Evolutionary conservation across 345 rosid genomes (phyloP).

Genomic region (Citrus medica): DNA sequence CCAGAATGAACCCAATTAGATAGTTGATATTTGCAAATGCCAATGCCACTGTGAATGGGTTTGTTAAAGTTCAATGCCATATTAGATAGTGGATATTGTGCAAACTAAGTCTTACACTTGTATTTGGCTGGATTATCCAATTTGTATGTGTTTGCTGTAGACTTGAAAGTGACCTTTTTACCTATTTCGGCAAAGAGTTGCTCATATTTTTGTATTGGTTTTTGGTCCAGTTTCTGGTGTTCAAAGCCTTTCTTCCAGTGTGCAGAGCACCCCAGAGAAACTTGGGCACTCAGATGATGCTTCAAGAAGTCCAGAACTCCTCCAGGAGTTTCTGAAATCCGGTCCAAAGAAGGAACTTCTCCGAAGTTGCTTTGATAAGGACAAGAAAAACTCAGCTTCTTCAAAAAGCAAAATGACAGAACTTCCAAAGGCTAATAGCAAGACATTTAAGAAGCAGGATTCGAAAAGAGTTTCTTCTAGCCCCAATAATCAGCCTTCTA

Average conservation of each 20-base stretch:
- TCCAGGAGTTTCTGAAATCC: conserved; percentile 56
- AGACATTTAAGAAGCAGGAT: conserved; percentile 65
- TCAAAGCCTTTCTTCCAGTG: conserved; percentile 61
- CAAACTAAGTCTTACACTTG: background rate
- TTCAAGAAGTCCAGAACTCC: conserved; percentile 58
- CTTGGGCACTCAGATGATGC: conserved; percentile 54
- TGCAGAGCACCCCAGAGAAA: conserved; percentile 57
- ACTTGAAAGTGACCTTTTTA: background rate
- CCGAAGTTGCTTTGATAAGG: conserved; percentile 44
- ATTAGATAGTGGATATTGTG: background rate
- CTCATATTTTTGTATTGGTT: background rate
- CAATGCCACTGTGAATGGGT: background rate
- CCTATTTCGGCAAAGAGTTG: background rate
- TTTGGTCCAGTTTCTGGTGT: conserved; percentile 41
- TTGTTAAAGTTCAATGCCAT: background rate
- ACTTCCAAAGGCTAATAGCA: conserved; percentile 36
- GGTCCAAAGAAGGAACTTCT: conserved; percentile 52
- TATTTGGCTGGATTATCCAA: background rate
- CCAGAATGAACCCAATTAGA: background rate
- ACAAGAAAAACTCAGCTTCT: conserved; percentile 46
- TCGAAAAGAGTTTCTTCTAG: conserved; percentile 37
- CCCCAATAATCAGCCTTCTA: conserved; percentile 37
- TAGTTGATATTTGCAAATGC: background rate
- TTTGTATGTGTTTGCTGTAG: background rate
- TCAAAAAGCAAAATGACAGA: conserved; percentile 71